phyloP scores from a whole-genome alignment of 2,329 filamentous ascomycete species.

The Magnaporthiopsis rhizophila region DNA sequence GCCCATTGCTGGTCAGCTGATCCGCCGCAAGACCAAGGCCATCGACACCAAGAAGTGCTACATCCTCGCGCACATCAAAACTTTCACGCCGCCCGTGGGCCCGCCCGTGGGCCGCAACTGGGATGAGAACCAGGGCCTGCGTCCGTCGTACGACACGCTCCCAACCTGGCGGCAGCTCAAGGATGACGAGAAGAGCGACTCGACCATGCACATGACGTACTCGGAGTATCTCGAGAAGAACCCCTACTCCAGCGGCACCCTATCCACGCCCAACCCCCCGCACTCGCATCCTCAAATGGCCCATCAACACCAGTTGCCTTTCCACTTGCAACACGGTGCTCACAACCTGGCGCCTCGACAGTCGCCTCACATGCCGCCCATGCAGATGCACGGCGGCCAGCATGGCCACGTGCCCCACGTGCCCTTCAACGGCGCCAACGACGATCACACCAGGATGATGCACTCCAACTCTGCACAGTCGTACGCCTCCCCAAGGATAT shows the following conservation, averaged over 20 bases:
- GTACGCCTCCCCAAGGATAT: constrained; percentile 75
- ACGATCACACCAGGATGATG: constrained; percentile 77
- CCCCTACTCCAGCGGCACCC: constrained; percentile 44
- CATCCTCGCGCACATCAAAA: constrained; percentile 46
- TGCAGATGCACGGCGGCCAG: constrained; percentile 68
- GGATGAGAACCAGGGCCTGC: constrained; percentile 72
- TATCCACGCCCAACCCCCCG: constrained; percentile 60
- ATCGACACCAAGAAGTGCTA: constrained; percentile 63
- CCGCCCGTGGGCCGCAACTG: constrained; percentile 49
- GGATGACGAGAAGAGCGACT: constrained; percentile 62
- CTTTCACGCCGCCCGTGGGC: constrained; percentile 38
- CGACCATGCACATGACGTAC: constrained; percentile 60
- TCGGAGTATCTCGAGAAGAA: constrained; percentile 70
- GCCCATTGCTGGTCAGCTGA: constrained; percentile 36
- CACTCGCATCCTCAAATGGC: constrained; percentile 66
- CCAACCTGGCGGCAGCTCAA: constrained; percentile 74
- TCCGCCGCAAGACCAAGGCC: constrained; percentile 64
- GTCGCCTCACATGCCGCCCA: constrained; percentile 68
- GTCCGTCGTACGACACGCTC: constrained; percentile 72
- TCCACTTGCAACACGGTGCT: constrained; percentile 69
- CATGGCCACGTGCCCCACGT: constrained; percentile 59
- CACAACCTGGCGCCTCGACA: constrained; percentile 60
- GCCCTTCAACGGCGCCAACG: constrained; percentile 59
- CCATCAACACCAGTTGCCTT: constrained; percentile 77
- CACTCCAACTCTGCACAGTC: constrained; percentile 76